Conservation (phyloP, 1,284 basidiomycete genomes). For the Agroathelia rolfsii region DNA sequence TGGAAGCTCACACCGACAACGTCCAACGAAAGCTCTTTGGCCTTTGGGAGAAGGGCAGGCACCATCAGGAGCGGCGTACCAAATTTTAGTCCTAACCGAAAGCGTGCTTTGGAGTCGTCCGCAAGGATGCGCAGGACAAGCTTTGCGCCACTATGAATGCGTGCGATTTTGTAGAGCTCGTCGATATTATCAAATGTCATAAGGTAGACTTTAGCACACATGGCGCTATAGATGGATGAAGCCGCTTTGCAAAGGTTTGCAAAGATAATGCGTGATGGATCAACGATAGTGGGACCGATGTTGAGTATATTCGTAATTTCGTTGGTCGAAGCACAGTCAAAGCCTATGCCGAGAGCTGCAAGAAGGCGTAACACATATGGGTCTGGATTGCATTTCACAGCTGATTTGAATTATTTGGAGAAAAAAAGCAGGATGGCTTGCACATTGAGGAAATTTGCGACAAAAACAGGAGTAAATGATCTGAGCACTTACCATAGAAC, state of each 20-base stretch:
- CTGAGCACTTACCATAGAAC: slow-evolving; percentile 70
- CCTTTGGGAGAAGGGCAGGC: slow-evolving; percentile 49
- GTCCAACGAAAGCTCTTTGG: slow-evolving; percentile 50
- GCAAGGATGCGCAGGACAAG: slow-evolving; percentile 70
- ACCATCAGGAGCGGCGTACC: slow-evolving; percentile 65
- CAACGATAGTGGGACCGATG: slow-evolving; percentile 38
- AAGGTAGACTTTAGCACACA: slow-evolving; percentile 48
- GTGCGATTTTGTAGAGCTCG: slow-evolving; percentile 68
- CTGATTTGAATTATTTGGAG: slow-evolving; percentile 22
- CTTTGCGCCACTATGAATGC: slow-evolving; percentile 53
- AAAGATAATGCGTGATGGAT: slow-evolving; percentile 61
- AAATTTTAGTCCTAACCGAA: slow-evolving; percentile 71
- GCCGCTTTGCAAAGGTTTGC: slow-evolving; percentile 78
- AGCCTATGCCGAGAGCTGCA: slow-evolving; percentile 58
- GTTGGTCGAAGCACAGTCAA: slow-evolving; percentile 71
- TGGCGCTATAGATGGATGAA: slow-evolving; percentile 62
- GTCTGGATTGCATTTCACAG: slow-evolving; percentile 76
- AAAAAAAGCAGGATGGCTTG: slow-evolving; percentile 3
- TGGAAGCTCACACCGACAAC: slow-evolving; percentile 75
- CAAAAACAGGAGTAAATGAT: slow-evolving; percentile 11
- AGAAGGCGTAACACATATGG: slow-evolving; percentile 63
- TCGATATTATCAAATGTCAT: slow-evolving; percentile 80
- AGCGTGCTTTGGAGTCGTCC: slow-evolving; percentile 69
- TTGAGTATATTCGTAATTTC: slow-evolving; percentile 60
- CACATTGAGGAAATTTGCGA: slow-evolving; percentile 12